Conservation (phyloP, 257 asterid genomes). For the Fraxinus quadrangulata region DNA sequence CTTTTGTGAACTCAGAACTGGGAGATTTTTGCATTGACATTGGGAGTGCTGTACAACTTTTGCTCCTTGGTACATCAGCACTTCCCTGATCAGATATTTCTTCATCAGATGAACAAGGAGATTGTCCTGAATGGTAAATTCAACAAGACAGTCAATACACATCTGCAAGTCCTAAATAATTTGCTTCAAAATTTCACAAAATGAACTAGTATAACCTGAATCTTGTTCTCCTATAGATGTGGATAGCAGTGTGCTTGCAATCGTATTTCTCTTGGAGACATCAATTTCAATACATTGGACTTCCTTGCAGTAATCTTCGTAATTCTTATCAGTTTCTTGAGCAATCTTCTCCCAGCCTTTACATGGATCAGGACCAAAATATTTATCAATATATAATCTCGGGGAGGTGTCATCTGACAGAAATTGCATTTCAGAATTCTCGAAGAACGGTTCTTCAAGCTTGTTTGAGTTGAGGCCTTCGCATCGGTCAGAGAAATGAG, state of each 20-base stretch:
- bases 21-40: conserved; percentile 33
- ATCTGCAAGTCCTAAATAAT: conserved; percentile 10
- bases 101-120: conserved; percentile 42
- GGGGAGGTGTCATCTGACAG: conserved; percentile 76
- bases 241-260: conserved; percentile 18
- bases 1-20: conserved; percentile 28
- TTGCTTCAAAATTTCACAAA: neutral
- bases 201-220: conserved; percentile 33
- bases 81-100: conserved; percentile 32
- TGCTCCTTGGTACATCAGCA: conserved; percentile 41
- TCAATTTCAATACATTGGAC: conserved; percentile 56
- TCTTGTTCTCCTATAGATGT: conserved; percentile 32
- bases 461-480: conserved; percentile 38
- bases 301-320: conserved; percentile 61
- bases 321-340: conserved; percentile 37
- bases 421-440: conserved; percentile 66
- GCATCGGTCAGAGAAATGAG: conserved; percentile 44
- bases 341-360: conserved; percentile 83
- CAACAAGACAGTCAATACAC: conserved; percentile 16
- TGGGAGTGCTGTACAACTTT: conserved; percentile 46
- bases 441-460: conserved; percentile 49
- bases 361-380: conserved; percentile 95
- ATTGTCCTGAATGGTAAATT: conserved; percentile 25
- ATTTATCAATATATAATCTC: conserved; percentile 68
- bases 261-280: neutral